Percentiles rank a stretch among this genome's conserved stretches.
Evolutionary conservation across 2,329 filamentous ascomycete genomes (phyloP).

Genomic region (Podosphaera fusca): DNA sequence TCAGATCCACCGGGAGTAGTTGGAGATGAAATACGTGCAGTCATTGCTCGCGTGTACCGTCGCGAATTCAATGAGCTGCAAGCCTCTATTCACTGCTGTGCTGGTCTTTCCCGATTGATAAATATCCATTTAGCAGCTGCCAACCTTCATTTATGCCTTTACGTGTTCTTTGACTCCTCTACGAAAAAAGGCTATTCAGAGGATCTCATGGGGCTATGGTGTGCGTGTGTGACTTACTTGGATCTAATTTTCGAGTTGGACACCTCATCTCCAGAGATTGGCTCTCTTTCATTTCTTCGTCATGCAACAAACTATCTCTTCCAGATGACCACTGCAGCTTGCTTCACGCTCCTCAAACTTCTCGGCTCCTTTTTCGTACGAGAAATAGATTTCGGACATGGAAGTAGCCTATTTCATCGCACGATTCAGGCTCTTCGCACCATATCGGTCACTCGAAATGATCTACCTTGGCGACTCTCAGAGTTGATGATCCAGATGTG

Average conservation of each 20-base stretch:
- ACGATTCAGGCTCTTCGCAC: conserved; percentile 47
- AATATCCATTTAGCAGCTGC: conserved; percentile 50
- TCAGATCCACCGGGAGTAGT: conserved; percentile 48
- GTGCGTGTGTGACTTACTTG: conserved; percentile 45
- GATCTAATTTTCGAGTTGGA: conserved; percentile 33
- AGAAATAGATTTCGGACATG: conserved; percentile 45
- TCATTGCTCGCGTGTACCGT: conserved; percentile 42
- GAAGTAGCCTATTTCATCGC: conserved; percentile 44
- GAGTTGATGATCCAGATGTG: conserved; percentile 78
- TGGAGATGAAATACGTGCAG: conserved; percentile 41
- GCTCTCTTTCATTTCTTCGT: conserved; percentile 25
- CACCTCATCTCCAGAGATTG: conserved; percentile 23
- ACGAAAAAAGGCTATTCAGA: conserved; percentile 47
- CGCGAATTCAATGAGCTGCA: conserved; percentile 41
- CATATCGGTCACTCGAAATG: conserved; percentile 55
- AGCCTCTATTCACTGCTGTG: conserved; percentile 30
- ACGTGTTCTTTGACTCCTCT: conserved; percentile 62
- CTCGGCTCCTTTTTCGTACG: conserved; percentile 55
- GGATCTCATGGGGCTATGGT: conserved; percentile 54
- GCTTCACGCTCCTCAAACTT: conserved; percentile 55
- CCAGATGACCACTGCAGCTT: conserved; percentile 66
- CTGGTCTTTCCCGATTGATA: conserved; percentile 32
- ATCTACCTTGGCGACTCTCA: conserved; percentile 55
- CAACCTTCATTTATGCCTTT: conserved; percentile 50
- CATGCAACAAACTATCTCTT: conserved; percentile 57